Base-by-base conservation (phyloP, 768 basidiomycete genomes). In the Trametes punicea region DNA sequence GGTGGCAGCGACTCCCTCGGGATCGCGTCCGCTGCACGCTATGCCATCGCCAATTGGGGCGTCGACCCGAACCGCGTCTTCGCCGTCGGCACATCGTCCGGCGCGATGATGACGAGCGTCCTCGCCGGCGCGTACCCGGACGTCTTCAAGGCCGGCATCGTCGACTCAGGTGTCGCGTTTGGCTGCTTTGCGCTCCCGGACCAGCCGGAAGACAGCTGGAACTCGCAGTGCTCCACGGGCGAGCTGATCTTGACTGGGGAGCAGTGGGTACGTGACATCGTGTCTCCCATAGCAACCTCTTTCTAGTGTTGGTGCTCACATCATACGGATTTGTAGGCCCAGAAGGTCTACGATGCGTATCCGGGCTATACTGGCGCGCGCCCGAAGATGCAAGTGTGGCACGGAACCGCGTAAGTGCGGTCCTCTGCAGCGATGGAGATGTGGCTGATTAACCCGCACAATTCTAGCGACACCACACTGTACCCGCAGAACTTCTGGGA, bases 101-200 rank as follows among this genome's bases (percentile, higher is more conserved):
- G 81, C 47, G 74, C 73, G 54, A 83, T 82, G 82, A 82, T 82
- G 81, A 82, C 81, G 55, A 79, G 77, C 63, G 80, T 82, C 26
- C 70, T 82, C 45, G 68, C 70, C 44, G 81, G 79, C 30, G 75
- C 78, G 18, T 81, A 82, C 67, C 81, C 81, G n/a, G 77, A 82
- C 55, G 63, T 83, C 34, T 79, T 81, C 70, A 56, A 61, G 40
- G 82, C 79, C 16, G 80, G 75, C 20, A 61, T 76, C 39, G 76
- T 73, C 25, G 77, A 75, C 64, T 76, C 80, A 31, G 80, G 81
- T 45, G 81, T 82, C 41, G 74, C 81, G 7, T 81, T 75, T 54
- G 79, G 72, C 9, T 82, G 81, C 71, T 81, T 81, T 65, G 77
- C 72, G 31, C 78, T 77, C 13, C 61, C 79, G 13, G 58, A 56